These are phyloP conservation scores for Termitomyces sp. DNA, from an alignment of 768 basidiomycete species.

Conservation along the genomic window DNA sequence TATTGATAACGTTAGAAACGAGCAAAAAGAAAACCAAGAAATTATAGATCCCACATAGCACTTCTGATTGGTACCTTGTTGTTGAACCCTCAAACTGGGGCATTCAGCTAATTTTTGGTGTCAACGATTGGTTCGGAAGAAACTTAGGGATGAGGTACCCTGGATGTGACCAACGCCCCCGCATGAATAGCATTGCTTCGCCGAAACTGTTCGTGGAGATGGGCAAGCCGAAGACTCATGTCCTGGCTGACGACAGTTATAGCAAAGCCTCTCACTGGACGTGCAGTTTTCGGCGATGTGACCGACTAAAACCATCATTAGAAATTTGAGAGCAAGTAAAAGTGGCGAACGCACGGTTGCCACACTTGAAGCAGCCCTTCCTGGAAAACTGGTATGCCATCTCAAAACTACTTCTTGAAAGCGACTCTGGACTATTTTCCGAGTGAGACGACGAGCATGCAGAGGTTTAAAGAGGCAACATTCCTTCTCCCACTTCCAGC, in stretches of 20 bases:
- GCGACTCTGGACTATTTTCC: slow-evolving; percentile 28
- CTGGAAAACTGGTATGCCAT: slow-evolving; percentile 83
- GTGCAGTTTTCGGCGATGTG: slow-evolving; percentile 92
- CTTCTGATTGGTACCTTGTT: slow-evolving; percentile 63
- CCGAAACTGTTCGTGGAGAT: slow-evolving; percentile 72
- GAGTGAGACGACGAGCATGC: background rate
- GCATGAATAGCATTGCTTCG: slow-evolving; percentile 92
- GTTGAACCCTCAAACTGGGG: slow-evolving; percentile 68
- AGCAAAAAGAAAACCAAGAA: background rate
- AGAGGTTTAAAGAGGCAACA: slow-evolving; percentile 36
- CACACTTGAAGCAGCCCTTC: slow-evolving; percentile 93
- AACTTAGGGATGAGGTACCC: slow-evolving; percentile 23
- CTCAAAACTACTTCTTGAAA: slow-evolving; percentile 39
- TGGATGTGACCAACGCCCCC: slow-evolving; percentile 90
- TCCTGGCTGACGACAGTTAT: slow-evolving; percentile 93
- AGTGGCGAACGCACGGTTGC: slow-evolving; percentile 62
- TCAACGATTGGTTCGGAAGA: slow-evolving; percentile 4
- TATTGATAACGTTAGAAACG: slow-evolving; percentile 20
- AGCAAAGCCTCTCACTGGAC: slow-evolving; percentile 85
- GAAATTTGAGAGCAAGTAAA: background rate
- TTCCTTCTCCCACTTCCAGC: slow-evolving; percentile 73
- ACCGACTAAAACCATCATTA: slow-evolving; percentile 52
- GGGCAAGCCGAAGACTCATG: slow-evolving; percentile 90
- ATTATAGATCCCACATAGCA: slow-evolving; percentile 60
- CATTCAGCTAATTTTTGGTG: slow-evolving; percentile 55